Conservation (phyloP, 306 rosid genomes). For the Begonia fuchsioides region DNA sequence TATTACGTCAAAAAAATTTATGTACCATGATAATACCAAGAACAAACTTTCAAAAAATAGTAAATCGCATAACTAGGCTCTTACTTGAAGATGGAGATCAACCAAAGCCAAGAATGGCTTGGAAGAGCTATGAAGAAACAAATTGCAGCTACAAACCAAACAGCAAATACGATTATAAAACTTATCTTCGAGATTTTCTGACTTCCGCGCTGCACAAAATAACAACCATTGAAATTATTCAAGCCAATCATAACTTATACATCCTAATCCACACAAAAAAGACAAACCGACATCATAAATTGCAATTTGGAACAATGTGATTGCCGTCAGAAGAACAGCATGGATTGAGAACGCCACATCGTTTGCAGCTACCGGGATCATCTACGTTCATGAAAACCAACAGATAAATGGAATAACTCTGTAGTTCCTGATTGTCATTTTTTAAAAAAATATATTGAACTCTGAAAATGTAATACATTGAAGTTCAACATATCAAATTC, state of each 20-base stretch:
- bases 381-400: slow-evolving; percentile 28
- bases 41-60: too few species aligned
- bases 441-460: neutral
- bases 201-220: slow-evolving; percentile 49
- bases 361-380: slow-evolving; percentile 93
- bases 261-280: neutral
- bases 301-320: slow-evolving; percentile 55
- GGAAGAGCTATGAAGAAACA: slow-evolving; percentile 66
- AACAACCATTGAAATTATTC: neutral
- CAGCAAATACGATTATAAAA: slow-evolving; percentile 31
- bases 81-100: slow-evolving; percentile 61
- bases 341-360: slow-evolving; percentile 86
- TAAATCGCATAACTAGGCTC: neutral
- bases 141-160: slow-evolving; percentile 51
- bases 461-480: neutral
- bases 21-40: too few species aligned
- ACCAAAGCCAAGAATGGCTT: slow-evolving; percentile 83
- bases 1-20: too few species aligned
- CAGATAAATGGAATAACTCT: neutral
- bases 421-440: neutral
- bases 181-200: slow-evolving; percentile 58
- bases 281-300: slow-evolving; percentile 42
- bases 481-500: too few species aligned
- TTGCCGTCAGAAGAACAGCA: slow-evolving; percentile 66
- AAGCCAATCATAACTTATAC: neutral